Percentiles rank a stretch among this genome's conserved stretches.
These are phyloP conservation scores for Ceratocystis variospora DNA, from an alignment of 2,329 filamentous ascomycete species.

Conservation along the genomic window DNA sequence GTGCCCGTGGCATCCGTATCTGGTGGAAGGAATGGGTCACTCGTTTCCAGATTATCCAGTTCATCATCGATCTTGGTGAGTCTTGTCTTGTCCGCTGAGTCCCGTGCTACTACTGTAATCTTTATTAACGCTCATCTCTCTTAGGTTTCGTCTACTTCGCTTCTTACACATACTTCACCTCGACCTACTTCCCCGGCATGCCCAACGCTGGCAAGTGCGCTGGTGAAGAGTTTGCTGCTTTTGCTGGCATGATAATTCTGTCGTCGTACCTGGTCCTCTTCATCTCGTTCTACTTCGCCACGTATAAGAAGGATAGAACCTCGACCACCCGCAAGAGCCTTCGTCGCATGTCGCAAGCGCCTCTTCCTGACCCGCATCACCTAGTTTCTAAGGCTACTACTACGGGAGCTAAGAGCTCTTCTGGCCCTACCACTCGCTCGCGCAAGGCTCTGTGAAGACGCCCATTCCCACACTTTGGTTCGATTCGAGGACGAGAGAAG, in stretches of 20 bases:
- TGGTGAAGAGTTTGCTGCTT: constrained; percentile 91
- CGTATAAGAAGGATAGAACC: constrained; percentile 79
- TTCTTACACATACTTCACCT: constrained; percentile 96
- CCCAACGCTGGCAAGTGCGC: constrained; percentile 78
- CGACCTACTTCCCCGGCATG: constrained; percentile 72
- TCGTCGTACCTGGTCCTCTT: constrained; percentile 94
- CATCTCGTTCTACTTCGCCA: constrained; percentile 97
- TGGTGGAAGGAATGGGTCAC: constrained; percentile 99
- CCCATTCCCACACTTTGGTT: not conserved
- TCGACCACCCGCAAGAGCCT: constrained; percentile 67
- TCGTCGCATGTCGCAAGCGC: constrained; percentile 50
- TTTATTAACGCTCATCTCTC: not conserved
- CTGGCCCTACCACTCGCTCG: constrained; percentile 49
- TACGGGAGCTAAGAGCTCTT: constrained; percentile 37
- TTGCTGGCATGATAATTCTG: constrained; percentile 81
- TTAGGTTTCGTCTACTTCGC: constrained; percentile 94
- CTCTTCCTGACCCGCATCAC: constrained; percentile 69
- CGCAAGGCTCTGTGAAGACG: constrained; percentile 42
- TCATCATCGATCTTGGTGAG: constrained; percentile 89
- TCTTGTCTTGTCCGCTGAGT: constrained; percentile 21
- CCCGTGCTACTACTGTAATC: not conserved
- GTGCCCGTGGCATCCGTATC: constrained; percentile 82
- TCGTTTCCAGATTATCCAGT: constrained; percentile 90
- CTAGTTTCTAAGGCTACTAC: constrained; percentile 25
- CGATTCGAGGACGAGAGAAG: not conserved